Base-by-base conservation (phyloP, 768 basidiomycete species). In the Boletus reticulatus region DNA sequence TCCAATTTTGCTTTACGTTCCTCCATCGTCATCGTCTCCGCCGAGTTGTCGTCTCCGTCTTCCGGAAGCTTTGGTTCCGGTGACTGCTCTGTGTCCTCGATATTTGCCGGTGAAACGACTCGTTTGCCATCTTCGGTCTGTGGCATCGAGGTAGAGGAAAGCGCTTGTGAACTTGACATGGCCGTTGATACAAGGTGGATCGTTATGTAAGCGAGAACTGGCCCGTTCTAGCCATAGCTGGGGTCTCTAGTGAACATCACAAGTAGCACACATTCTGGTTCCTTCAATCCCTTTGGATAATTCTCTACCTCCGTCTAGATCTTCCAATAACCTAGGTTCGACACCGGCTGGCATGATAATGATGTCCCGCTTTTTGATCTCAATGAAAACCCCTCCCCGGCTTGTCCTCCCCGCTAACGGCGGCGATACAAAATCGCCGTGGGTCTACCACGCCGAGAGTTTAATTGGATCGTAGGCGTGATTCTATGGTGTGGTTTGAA, bases 1-100 rank as follows among this genome's bases (percentile, higher is more conserved):
- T 85, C 87, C 72, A 95, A 72, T 75, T 89, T 94, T 19, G 81
- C 83, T 69, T 85, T 85, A 54, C 92, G 76, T 62, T 89, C 89
- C 52, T 88, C 85, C 79, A 89, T 78, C 0, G 83, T 81, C 66
- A 78, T 24, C 22, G 54, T 38, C 11, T 58, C 59, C 50, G 58
- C 42, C 6, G 62, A 43, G 24, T 54, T 54, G 49, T 62, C 50
- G 50, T 56, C 62, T 37, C 59, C 62, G 61, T 53, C 59, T 48
- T 60, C 59, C 2, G 31, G 59, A 60, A 43, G 24, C 8, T 6
- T 8, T 54, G 61, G 59, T 67, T 68, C 67, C 48, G 62, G 66
- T 13, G 66, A 62, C 44, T 70, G 68, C n/a, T 70, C 65, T 2
- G 60, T 62, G 9, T 64, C 69, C 20, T 70, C 70, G 0, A 53